These are phyloP conservation scores for Lunularia cruciata DNA, from an alignment of 225 moss, liverwort and hornwort genomes.

Conservation along the genomic window DNA sequence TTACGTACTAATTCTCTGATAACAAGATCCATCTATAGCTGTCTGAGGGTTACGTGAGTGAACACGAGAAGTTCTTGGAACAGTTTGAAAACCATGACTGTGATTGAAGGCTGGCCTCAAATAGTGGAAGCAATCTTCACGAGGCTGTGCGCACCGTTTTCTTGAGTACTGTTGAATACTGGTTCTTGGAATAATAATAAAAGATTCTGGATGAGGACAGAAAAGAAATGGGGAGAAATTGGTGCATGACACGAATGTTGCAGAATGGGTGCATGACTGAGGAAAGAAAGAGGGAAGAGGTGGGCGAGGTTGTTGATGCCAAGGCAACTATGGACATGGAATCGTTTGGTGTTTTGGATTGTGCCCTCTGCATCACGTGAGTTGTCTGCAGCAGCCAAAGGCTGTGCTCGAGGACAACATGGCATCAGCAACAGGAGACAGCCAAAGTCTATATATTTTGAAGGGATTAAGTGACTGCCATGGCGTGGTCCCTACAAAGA, in stretches of 20 bases:
- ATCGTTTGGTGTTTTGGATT: background rate
- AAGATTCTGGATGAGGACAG: no score
- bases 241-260: background rate
- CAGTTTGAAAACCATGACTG: no score
- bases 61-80: no score
- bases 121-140: background rate
- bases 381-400: background rate
- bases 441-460: background rate
- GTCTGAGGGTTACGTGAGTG: no score
- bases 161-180: background rate
- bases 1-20: no score
- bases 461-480: background rate
- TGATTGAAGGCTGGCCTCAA: background rate
- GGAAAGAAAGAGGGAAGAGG: background rate
- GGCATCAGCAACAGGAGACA: background rate
- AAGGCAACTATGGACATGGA: background rate
- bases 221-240: background rate
- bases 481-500: background rate
- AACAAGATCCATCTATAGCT: no score
- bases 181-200: no score
- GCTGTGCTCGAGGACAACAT: background rate
- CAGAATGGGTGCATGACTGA: background rate
- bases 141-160: background rate
- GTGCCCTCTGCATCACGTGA: conserved; percentile 2
- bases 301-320: background rate